Base-by-base conservation (phyloP, 805 yeast genomes). In the Vanderwaltozyma yarrowii region DNA sequence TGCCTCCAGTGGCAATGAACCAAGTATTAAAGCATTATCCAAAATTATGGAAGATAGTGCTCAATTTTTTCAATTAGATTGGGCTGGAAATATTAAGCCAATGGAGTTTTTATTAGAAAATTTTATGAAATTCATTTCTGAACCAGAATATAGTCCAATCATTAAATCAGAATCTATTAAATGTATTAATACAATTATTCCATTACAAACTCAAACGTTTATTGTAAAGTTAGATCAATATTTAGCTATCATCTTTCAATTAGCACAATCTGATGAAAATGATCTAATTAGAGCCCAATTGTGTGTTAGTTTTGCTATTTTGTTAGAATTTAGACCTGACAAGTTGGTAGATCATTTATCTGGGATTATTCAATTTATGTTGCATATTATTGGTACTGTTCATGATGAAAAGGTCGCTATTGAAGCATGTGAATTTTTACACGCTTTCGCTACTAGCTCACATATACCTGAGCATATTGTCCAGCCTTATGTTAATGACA, bases 1-100 rank as follows among this genome's bases (percentile, higher is more conserved):
- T 53, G 71, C 82, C 5, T 57, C 68, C 38, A 58, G 62, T 7
- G 70, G 67, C 11, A 67, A 73, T 21, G 51, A 54, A n/a, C 52
- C 65, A 0, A 50, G 58, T 29, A 73, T 85, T 59, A 70, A 81
- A 45, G 88, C 96, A 0, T 65, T 92, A 43, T 69, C 81, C 28
- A 86, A 88, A 58, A 81, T 92, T 36, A 85, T 95, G 66, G 98
- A 92, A 57, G 98, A 92, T 61, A 76, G 84, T 20, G 76, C 78
- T 8, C 64, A 66, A 33, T 61, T 71, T 27, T 70, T 92, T 41
- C 87, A 84, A 53, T 60, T 68, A 35, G 81, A 77, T 41, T 73
- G 75, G 60, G 66, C 72, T 39, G 81, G 83, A 4, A 35, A 33
- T 33, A 40, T 53, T 10, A 64, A 77, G 39, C 95, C 95, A 0